These are phyloP conservation scores for Nematocida homosporus DNA, from an alignment of 371 early-diverging fungal species.

Conservation along the genomic window DNA sequence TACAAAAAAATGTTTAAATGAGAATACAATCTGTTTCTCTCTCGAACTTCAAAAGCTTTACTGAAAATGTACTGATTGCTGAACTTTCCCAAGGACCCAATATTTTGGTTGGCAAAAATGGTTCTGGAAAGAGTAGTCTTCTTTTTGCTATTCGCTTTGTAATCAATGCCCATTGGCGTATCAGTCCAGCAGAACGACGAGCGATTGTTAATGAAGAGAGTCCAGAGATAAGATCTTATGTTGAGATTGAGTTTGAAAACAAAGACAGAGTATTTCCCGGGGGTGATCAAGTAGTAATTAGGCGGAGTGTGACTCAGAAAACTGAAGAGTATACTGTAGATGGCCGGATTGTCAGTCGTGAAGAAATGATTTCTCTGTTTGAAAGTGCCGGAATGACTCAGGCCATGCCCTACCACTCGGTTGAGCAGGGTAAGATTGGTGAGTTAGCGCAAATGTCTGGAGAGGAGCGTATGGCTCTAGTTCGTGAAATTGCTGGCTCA, in stretches of 20 bases:
- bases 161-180: constrained; percentile 76
- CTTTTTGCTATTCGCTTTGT: constrained; percentile 92
- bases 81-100: constrained; percentile 50
- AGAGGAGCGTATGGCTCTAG: constrained; percentile 76
- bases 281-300: constrained; percentile 75
- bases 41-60: constrained; percentile 65
- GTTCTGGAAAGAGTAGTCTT: constrained; percentile 96
- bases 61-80: constrained; percentile 21
- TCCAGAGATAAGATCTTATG: constrained; percentile 72
- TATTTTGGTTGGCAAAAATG: constrained; percentile 79
- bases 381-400: constrained; percentile 91
- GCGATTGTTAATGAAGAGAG: constrained; percentile 77
- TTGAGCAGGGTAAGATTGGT: constrained; percentile 94
- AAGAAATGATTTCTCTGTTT: constrained; percentile 82
- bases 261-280: constrained; percentile 83
- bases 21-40: constrained; percentile 57
- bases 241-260: constrained; percentile 94
- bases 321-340: constrained; percentile 94
- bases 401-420: constrained; percentile 77
- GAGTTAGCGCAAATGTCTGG: constrained; percentile 86
- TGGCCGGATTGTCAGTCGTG: constrained; percentile 75
- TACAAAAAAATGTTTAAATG: constrained; percentile 45
- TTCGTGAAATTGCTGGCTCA: constrained; percentile 96
- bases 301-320: constrained; percentile 84
- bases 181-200: constrained; percentile 84